Evolutionary conservation across 441 rosid species (phyloP), one percentile per base, ranked within the genome.

Genomic region (Euphorbia celastroides): DNA sequence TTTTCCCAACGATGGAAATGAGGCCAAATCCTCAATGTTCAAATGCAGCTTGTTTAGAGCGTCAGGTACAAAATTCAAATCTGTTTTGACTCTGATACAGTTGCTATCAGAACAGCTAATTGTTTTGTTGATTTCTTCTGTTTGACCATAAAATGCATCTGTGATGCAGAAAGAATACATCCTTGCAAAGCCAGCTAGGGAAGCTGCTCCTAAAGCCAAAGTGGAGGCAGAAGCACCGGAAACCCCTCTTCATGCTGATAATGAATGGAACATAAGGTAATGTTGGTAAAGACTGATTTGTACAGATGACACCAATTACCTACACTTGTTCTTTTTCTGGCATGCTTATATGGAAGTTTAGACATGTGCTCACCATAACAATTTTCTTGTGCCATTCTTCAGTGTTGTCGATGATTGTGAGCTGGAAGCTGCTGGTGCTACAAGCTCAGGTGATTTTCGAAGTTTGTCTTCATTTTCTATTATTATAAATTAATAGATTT

Each of bases 181-280:
- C 65, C 83, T 84, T 71, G 83, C 75, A 36, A 85, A 91, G 77
- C 99, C 99, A 60, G 86, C 79, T 59, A 87, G 96, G 75, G 99
- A 91, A 66, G 99, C 93, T 74, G 96, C 84, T 41, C 89, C 88
- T 69, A 89, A 84, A 79, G 96, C 99, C 64, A 91, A 84, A 83
- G 77, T 81, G 92, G 96, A 88, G 73, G 92, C 91, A 8, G 92
- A 86, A 70, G 84, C 88, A 64, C 60, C 67, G 28, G 92, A 84
- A 72, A 68, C 79, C 64, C 90, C 96, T 16, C 84, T 94, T 71
- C 97, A 91, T 75, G 75, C 30, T 72, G 97, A 94, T 72, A 91
- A 94, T 70, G 97, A 91, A 69, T 91, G 97, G 97, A 88, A 84
- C 80, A 94, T 94, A 79, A 91, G 99, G 99, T 89, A 65, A 8